Percentiles rank a stretch among this genome's conserved stretches.
Conservation (phyloP, 306 rosid species). For the Cucurbita argyrosperma region DNA sequence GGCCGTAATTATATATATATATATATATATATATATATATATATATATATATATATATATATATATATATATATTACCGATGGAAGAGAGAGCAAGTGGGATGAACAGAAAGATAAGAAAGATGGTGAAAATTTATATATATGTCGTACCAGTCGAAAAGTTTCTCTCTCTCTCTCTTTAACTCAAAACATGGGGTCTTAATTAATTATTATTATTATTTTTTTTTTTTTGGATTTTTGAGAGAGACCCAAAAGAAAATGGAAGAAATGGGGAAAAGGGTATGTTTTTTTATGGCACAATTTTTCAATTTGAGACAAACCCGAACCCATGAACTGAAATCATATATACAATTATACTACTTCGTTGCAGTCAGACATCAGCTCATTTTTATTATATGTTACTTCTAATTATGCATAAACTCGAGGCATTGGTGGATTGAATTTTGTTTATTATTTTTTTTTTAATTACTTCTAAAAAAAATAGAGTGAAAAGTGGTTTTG, state of each 20-base stretch:
- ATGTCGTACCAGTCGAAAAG: not conserved
- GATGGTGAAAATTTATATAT: slow-evolving; percentile 1
- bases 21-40: not conserved
- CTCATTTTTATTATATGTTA: no score
- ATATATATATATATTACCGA: not conserved
- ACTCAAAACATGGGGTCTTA: not conserved
- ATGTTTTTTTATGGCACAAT: not conserved
- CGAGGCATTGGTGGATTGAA: not conserved
- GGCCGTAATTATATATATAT: not conserved
- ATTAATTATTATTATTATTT: not conserved
- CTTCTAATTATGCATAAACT: no score
- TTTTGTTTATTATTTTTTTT: not conserved
- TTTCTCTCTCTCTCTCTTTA: not conserved
- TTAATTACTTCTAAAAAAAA: not conserved
- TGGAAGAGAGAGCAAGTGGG: not conserved
- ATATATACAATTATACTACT: no score
- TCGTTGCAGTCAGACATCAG: no score
- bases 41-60: not conserved
- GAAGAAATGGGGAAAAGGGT: slow-evolving; percentile 33
- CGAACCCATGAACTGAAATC: no score
- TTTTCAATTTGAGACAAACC: no score
- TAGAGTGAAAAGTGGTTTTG: not conserved
- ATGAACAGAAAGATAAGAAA: not conserved
- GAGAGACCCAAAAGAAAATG: not conserved
- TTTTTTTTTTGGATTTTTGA: not conserved